phyloP scores from a whole-genome alignment of 2,329 filamentous ascomycete species.

The Apiospora phragmitis region DNA sequence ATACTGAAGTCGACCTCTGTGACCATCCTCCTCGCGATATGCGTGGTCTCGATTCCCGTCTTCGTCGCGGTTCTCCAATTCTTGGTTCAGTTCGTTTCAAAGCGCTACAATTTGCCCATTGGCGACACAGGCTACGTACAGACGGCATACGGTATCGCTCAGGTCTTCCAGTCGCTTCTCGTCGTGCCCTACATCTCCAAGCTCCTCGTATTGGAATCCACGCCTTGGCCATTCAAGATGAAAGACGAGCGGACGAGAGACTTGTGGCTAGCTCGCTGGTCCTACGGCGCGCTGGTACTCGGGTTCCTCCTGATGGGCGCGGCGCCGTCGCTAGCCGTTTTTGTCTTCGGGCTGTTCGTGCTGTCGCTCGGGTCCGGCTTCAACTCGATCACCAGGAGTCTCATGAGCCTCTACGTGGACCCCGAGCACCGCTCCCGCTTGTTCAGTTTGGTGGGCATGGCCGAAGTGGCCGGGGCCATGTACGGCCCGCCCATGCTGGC shows the following conservation, averaged over 20 bases:
- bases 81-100: slow-evolving; percentile 33
- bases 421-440: slow-evolving; percentile 31
- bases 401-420: slow-evolving; percentile 32
- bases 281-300: slow-evolving; percentile 24
- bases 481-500: slow-evolving; percentile 32
- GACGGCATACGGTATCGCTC: slow-evolving; percentile 27
- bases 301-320: slow-evolving; percentile 27
- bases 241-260: slow-evolving; percentile 29
- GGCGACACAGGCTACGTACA: slow-evolving; percentile 33
- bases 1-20: slow-evolving; percentile 18
- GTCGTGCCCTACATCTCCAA: slow-evolving; percentile 28
- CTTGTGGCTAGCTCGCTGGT: slow-evolving; percentile 27
- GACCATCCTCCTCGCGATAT: slow-evolving; percentile 19
- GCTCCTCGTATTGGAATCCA: slow-evolving; percentile 21
- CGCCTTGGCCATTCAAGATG: slow-evolving; percentile 20
- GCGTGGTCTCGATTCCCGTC: slow-evolving; percentile 15
- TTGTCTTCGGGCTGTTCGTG: slow-evolving; percentile 29
- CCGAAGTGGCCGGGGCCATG: slow-evolving; percentile 29
- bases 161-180: slow-evolving; percentile 27
- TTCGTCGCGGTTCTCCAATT: slow-evolving; percentile 14
- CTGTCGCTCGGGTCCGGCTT: slow-evolving; percentile 31
- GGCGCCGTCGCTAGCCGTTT: slow-evolving; percentile 25
- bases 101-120: slow-evolving; percentile 30
- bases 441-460: slow-evolving; percentile 32
- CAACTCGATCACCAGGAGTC: slow-evolving; percentile 26